A percentile compares a stretch with the other conserved stretches of the same genome.
These are phyloP conservation scores for Knoxdaviesia proteae DNA, from an alignment of 2,329 filamentous ascomycete species.

Conservation along the genomic window DNA sequence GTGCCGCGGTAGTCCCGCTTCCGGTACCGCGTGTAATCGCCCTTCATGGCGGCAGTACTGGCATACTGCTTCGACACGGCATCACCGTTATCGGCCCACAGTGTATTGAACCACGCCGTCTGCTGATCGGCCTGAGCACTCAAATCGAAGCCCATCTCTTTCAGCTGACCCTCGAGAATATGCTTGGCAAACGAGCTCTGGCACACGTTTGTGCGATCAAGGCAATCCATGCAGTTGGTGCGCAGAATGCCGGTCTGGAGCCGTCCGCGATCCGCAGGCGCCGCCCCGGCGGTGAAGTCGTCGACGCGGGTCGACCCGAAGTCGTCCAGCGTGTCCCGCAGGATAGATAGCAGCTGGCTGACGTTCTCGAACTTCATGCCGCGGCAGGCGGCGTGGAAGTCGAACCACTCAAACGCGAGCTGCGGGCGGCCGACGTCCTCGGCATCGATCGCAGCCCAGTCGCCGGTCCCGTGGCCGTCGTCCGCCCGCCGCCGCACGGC, in stretches of 20 bases:
- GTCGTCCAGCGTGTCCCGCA: conserved; percentile 45
- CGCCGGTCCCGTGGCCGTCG: conserved; percentile 11
- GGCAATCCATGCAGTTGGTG: conserved; percentile 96
- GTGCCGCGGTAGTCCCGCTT: conserved; percentile 84
- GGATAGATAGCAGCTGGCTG: conserved; percentile 48
- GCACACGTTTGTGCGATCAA: conserved; percentile 89
- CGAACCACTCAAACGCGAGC: conserved; percentile 81
- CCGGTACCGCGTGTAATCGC: conserved; percentile 80
- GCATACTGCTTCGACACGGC: conserved; percentile 91
- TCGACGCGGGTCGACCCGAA: conserved; percentile 36
- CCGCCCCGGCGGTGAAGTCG: no score
- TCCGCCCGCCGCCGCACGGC: conserved; percentile 17
- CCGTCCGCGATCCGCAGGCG: no score
- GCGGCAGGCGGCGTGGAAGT: conserved; percentile 79
- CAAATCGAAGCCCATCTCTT: conserved; percentile 54
- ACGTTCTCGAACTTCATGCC: conserved; percentile 99
- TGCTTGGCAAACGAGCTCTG: conserved; percentile 78
- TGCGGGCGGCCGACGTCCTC: conserved; percentile 8
- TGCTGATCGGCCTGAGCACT: conserved; percentile 55
- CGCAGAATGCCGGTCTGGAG: conserved; percentile 58
- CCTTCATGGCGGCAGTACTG: conserved; percentile 86
- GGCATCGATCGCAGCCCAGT: conserved; percentile 4
- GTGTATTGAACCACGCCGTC: conserved; percentile 81
- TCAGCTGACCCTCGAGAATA: conserved; percentile 62
- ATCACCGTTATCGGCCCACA: conserved; percentile 97